Percentiles rank a stretch among this genome's conserved stretches.
These are phyloP conservation scores for Starmerella apis DNA, from an alignment of 805 yeast genomes.

Conservation along the genomic window DNA sequence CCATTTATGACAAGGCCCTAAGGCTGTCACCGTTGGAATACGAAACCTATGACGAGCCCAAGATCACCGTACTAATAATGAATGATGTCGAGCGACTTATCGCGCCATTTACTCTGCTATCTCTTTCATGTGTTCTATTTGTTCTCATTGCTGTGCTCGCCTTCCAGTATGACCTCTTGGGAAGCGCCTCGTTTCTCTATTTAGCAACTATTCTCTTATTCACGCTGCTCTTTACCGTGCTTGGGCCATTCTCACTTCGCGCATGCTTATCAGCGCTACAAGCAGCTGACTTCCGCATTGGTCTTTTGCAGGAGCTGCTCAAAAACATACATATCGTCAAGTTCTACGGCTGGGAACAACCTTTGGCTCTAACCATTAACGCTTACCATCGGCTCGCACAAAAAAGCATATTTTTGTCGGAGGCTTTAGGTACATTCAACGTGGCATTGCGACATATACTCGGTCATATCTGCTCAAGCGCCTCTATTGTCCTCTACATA, in stretches of 20 bases:
- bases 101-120: neutral
- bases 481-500: neutral
- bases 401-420: constrained; percentile 1
- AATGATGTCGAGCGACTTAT: constrained; percentile 56
- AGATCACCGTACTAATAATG: constrained; percentile 62
- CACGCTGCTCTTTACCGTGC: neutral
- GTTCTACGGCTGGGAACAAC: constrained; percentile 82
- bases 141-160: constrained; percentile 53
- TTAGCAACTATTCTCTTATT: constrained; percentile 7
- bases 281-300: constrained; percentile 62
- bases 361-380: constrained; percentile 47
- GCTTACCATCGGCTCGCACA: constrained; percentile 29
- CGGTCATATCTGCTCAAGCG: neutral
- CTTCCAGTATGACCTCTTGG: constrained; percentile 57
- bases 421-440: constrained; percentile 9
- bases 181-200: constrained; percentile 58
- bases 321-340: constrained; percentile 70
- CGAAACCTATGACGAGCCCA: constrained; percentile 52
- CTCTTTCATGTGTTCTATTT: constrained; percentile 1
- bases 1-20: constrained; percentile 58
- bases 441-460: constrained; percentile 10
- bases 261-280: neutral
- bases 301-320: constrained; percentile 64
- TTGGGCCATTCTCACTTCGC: constrained; percentile 24
- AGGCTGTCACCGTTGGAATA: constrained; percentile 46